Conservation (phyloP, 495 filamentous ascomycete species). For the Penicillium paradoxum region DNA sequence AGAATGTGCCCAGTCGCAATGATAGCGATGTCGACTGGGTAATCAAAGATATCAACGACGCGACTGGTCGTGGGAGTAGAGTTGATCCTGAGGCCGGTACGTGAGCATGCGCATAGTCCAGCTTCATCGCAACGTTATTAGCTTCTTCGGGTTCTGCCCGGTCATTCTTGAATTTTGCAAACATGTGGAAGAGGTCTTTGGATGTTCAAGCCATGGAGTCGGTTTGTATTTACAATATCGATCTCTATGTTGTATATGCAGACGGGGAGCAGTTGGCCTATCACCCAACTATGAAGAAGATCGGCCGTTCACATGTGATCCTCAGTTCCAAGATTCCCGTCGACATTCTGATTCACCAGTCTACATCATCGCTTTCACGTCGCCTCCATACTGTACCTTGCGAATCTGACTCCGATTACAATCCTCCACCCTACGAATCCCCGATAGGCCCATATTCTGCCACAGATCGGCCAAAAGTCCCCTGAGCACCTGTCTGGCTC, state of each 20-base stretch:
- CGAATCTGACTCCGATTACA: conserved; percentile 49
- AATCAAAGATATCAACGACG: conserved; percentile 63
- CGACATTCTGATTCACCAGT: neutral
- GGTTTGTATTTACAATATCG: neutral
- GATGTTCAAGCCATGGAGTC: conserved; percentile 1
- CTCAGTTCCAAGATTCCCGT: neutral
- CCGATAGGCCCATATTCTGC: conserved; percentile 54
- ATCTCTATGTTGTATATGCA: neutral
- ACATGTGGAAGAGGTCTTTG: conserved; percentile 14
- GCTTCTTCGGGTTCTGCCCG: neutral
- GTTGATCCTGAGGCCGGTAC: conserved; percentile 44
- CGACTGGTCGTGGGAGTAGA: conserved; percentile 61
- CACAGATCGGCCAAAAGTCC: conserved; percentile 57
- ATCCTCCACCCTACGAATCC: conserved; percentile 49
- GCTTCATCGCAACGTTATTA: neutral
- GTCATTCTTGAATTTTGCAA: conserved; percentile 8
- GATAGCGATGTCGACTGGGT: conserved; percentile 66
- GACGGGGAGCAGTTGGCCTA: neutral
- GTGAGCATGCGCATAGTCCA: conserved; percentile 4
- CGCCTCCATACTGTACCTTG: conserved; percentile 49
- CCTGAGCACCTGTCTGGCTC: conserved; percentile 53
- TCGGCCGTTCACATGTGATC: conserved; percentile 21
- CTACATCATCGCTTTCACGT: conserved; percentile 43
- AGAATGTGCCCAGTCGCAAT: conserved; percentile 62
- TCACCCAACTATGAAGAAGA: neutral